Evolutionary conservation across 441 rosid species (phyloP), one percentile per base, ranked within the genome.

Genomic region (Jatropha podagrica): DNA sequence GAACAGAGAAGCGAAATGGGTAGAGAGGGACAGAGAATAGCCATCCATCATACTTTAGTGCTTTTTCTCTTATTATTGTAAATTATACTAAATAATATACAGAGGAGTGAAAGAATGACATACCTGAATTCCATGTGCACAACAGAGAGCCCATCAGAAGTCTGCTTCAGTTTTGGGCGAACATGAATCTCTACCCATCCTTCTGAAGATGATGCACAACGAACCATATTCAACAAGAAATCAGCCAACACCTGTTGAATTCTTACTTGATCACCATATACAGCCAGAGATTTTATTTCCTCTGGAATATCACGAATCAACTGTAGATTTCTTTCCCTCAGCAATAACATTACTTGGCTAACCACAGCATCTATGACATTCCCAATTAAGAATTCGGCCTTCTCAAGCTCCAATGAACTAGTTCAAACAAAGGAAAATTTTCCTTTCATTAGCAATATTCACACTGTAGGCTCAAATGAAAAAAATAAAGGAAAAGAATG

Each of bases 151-250:
- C 86, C 91, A 54, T 86, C 87, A 73, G 93, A 74, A 75, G 71
- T 79, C 79, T 83, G 91, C 86, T 90, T 91, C 42, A 88, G 52
- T 66, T 81, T 81, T 14, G 93, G 99, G 73, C 69, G 79, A 78
- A 91, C 86, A 80, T 88, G 97, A 81, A 95, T 92, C 89, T 95
- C 98, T 58, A 95, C 97, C 97, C 98, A 93, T 15, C 97, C 97
- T 70, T 88, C 90, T 12, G 81, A 81, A 44, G 95, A 81, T 11
- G 97, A 89, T 13, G 98, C 93, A 86, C 85, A 85, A 13, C 92
- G 85, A 73, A 90, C 92, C 86, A 95, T 89, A 81, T 89, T 95
- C 81, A 93, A 81, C 86, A 95, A 85, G 85, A 91, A 92, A 82
- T 88, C 97, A 41, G 97, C 94, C 85, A 94, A 84, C 49, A 92